Evolutionary conservation across 177 flowering plant genomes (phyloP).

Genomic region (Vitis hybrid): DNA sequence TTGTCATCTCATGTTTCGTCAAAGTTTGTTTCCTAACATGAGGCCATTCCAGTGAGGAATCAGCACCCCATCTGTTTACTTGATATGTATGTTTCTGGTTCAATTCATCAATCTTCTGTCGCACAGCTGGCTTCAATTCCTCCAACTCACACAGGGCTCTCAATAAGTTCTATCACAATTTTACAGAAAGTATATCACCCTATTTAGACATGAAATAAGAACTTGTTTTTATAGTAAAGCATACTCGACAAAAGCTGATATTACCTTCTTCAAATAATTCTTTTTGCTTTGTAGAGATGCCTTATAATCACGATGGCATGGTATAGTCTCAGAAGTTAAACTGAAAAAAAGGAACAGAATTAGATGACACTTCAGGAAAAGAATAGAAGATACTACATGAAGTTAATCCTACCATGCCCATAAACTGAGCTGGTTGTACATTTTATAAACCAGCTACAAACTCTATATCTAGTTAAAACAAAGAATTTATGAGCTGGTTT

Average conservation of each 20-base stretch:
- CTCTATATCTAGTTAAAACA: neutral
- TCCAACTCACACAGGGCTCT: slow-evolving; percentile 72
- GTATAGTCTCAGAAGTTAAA: slow-evolving; percentile 87
- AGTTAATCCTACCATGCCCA: neutral
- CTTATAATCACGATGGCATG: slow-evolving; percentile 75
- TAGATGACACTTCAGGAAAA: neutral
- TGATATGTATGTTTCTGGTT: slow-evolving; percentile 32
- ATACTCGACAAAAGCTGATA: neutral
- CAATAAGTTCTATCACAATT: slow-evolving; percentile 46
- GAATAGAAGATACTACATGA: neutral
- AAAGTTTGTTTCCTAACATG: slow-evolving; percentile 28
- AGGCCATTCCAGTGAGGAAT: slow-evolving; percentile 43
- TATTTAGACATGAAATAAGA: slow-evolving; percentile 9
- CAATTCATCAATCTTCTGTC: slow-evolving; percentile 42
- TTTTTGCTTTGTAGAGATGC: slow-evolving; percentile 42
- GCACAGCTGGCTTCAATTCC: slow-evolving; percentile 68
- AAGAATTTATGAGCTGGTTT: neutral
- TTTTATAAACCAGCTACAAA: neutral
- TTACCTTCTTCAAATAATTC: slow-evolving; percentile 54
- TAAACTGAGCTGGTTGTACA: neutral
- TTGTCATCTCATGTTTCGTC: slow-evolving; percentile 27
- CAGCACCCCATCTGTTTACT: slow-evolving; percentile 26
- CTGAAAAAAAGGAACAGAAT: slow-evolving; percentile 39
- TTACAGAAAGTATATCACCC: slow-evolving; percentile 18
- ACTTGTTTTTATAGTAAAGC: neutral